Conservation (phyloP, 2,329 filamentous ascomycete species). For the Cordyceps pruinosa region DNA sequence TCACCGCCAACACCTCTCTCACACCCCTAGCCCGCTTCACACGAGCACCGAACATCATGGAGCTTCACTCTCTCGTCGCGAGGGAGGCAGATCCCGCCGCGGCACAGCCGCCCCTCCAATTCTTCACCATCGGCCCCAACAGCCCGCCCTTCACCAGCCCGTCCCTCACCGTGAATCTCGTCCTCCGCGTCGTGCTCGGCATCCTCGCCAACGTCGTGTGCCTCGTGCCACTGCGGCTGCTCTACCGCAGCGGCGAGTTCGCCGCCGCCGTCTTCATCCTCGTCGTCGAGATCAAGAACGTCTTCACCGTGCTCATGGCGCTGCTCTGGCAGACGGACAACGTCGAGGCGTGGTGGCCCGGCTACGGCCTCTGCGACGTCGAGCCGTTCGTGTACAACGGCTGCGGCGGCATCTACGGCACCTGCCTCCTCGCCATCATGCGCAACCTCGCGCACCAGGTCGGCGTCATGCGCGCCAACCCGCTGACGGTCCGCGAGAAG, state of each 20-base stretch:
- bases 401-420: slow-evolving; percentile 38
- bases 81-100: too few species aligned
- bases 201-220: slow-evolving; percentile 38
- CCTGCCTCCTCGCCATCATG: slow-evolving; percentile 49
- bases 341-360: slow-evolving; percentile 43
- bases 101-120: too few species aligned
- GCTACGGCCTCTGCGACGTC: slow-evolving; percentile 48
- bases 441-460: slow-evolving; percentile 46
- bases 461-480: slow-evolving; percentile 34
- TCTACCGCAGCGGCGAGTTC: slow-evolving; percentile 48
- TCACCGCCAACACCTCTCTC: neutral
- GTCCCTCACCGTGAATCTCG: slow-evolving; percentile 37
- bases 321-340: slow-evolving; percentile 49
- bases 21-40: too few species aligned
- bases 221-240: slow-evolving; percentile 44
- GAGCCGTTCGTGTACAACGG: slow-evolving; percentile 42
- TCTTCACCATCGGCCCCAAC: slow-evolving; percentile 19
- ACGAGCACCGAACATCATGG: neutral
- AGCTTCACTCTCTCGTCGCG: neutral
- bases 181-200: slow-evolving; percentile 42
- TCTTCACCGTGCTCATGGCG: slow-evolving; percentile 42
- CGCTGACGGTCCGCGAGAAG: slow-evolving; percentile 34
- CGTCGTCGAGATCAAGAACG: slow-evolving; percentile 40
- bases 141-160: slow-evolving; percentile 22
- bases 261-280: slow-evolving; percentile 44